A percentile compares a stretch with the other conserved stretches of the same genome.
Conservation (phyloP, 768 basidiomycete genomes). For the Xerocomellus chrysenteron region DNA sequence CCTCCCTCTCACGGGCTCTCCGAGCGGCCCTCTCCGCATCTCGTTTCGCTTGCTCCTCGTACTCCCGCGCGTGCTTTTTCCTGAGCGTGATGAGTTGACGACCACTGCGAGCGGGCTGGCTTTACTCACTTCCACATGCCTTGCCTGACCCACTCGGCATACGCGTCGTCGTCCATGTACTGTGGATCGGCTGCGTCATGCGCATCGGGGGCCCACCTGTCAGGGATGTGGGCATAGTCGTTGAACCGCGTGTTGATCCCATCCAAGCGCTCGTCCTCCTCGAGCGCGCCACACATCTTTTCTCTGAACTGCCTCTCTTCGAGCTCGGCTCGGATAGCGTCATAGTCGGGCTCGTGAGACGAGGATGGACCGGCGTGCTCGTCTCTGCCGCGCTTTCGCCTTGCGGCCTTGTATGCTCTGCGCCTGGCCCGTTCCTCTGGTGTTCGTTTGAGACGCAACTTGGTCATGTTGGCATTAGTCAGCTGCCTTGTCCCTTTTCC, state of each 20-base stretch:
- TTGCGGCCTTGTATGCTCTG: conserved; percentile 47
- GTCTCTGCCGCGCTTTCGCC: conserved; percentile 30
- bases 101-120: background rate
- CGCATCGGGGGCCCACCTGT: conserved; percentile 56
- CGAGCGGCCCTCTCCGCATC: conserved; percentile 54
- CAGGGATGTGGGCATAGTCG: conserved; percentile 69
- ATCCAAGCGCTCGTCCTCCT: conserved; percentile 66
- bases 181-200: conserved; percentile 42
- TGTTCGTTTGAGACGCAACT: conserved; percentile 63
- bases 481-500: background rate
- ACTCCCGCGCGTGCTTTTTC: conserved; percentile 65
- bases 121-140: conserved; percentile 80
- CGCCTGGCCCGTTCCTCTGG: conserved; percentile 49
- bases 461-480: conserved; percentile 37
- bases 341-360: conserved; percentile 28
- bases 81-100: conserved; percentile 34
- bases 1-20: conserved; percentile 51
- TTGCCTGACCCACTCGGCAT: conserved; percentile 79
- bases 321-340: conserved; percentile 29
- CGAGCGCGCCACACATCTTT: conserved; percentile 70
- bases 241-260: conserved; percentile 62
- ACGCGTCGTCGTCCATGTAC: conserved; percentile 81
- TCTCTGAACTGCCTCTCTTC: conserved; percentile 66
- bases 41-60: conserved; percentile 57
- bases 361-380: no score